Evolutionary conservation across 2,329 filamentous ascomycete species (phyloP).

Genomic region (Penicillium sp.): DNA sequence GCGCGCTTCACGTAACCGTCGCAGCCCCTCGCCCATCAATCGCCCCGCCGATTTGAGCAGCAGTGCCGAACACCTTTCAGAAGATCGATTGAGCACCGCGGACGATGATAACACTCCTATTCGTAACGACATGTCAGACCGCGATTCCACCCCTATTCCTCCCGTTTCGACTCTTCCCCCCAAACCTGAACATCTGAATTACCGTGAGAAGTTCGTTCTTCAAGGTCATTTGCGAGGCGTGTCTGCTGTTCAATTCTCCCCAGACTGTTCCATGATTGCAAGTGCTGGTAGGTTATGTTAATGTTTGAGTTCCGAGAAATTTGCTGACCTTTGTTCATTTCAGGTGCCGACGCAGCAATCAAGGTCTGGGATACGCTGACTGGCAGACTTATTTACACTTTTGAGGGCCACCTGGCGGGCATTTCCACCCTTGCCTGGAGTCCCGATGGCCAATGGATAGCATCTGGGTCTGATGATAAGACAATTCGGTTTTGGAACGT

Average conservation of each 20-base stretch:
- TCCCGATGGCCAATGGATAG: conserved; percentile 82
- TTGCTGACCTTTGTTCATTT: conserved; percentile 3
- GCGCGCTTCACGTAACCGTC: conserved; percentile 27
- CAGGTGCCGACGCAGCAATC: conserved; percentile 80
- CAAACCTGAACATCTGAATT: conserved; percentile 64
- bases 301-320: neutral
- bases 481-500: conserved; percentile 89
- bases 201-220: conserved; percentile 69
- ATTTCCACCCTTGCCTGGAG: conserved; percentile 94
- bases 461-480: conserved; percentile 94
- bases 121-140: conserved; percentile 26
- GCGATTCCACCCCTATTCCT: conserved; percentile 39
- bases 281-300: conserved; percentile 62
- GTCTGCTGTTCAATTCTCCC: conserved; percentile 85
- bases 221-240: conserved; percentile 77
- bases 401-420: conserved; percentile 91
- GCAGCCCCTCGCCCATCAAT: conserved; percentile 25
- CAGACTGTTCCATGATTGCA: conserved; percentile 85
- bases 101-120: conserved; percentile 13
- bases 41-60: conserved; percentile 13
- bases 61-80: conserved; percentile 16
- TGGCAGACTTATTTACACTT: conserved; percentile 78
- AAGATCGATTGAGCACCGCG: conserved; percentile 19
- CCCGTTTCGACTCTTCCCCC: conserved; percentile 43
- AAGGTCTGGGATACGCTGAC: conserved; percentile 86